Evolutionary conservation across 2,329 filamentous ascomycete genomes (phyloP).

Genomic region (Talaromyces sp.): DNA sequence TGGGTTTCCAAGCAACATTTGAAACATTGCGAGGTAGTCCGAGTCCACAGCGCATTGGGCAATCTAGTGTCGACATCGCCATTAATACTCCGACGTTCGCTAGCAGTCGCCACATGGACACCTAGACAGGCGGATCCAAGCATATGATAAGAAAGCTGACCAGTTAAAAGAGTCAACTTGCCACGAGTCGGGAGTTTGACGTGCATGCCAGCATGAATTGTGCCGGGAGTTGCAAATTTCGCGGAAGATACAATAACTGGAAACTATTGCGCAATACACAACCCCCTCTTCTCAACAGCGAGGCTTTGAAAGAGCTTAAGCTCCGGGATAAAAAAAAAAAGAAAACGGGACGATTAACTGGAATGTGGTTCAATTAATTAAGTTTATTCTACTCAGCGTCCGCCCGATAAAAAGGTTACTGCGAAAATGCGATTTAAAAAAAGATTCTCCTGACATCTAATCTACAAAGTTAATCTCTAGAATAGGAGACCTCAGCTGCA

Average conservation of each 20-base stretch:
- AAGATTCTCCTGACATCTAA: background rate
- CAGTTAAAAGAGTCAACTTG: too few relatives aligned
- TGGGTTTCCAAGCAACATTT: background rate
- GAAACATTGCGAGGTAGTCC: too few relatives aligned
- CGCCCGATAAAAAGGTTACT: background rate
- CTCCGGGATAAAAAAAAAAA: background rate
- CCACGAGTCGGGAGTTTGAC: background rate
- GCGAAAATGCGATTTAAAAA: background rate
- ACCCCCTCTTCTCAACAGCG: background rate
- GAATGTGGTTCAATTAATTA: too few relatives aligned
- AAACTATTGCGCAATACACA: conserved; percentile 1
- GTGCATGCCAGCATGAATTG: background rate
- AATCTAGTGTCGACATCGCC: too few relatives aligned
- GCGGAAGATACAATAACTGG: conserved; percentile 7
- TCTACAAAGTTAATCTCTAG: background rate
- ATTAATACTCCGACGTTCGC: too few relatives aligned
- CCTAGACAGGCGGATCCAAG: too few relatives aligned
- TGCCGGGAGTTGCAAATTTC: background rate
- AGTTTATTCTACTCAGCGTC: too few relatives aligned
- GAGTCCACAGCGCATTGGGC: too few relatives aligned
- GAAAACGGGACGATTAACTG: background rate
- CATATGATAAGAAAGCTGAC: too few relatives aligned
- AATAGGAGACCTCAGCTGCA: background rate
- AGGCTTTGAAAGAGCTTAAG: background rate
- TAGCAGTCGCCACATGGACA: too few relatives aligned